Base-by-base conservation (phyloP, 1,284 basidiomycete species). In the Stereum hirsutum region DNA sequence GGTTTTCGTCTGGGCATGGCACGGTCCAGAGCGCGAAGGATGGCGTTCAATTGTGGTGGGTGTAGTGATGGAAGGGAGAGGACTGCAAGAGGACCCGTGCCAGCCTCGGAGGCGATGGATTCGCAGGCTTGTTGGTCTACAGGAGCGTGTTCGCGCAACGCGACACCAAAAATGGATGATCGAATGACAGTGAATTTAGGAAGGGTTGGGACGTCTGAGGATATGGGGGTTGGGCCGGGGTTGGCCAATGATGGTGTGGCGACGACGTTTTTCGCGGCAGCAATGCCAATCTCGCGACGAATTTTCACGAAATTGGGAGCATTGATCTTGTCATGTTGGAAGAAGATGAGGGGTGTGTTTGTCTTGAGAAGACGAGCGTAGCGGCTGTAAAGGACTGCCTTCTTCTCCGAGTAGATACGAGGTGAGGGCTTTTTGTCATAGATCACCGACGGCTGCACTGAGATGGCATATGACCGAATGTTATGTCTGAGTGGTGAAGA, bases 351-450 rank as follows among this genome's bases (percentile, higher is more conserved):
- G 27, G 85, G 82, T 5, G 74, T 67, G 60, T 70, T 74, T 41
- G 66, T 61, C 44, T 74, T 59, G 51, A 89, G 70, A 47, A 87
- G 73, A 49, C 66, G 68, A 44, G 71, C 69, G 69, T 88, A 89
- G 61, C 81, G 79, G 67, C 78, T 71, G 63, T 78, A 84, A 59
- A 87, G 81, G 61, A 75, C 78, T 1, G 78, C 70, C 60, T 89
- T 89, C 58, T 81, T 81, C 58, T 77, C 75, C 44, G 67, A 70
- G 57, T 83, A 89, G 47, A 72, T 65, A 39, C 85, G 83, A 2
- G 76, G 74, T 14, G 60, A 59, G 35, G 65, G 63, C 52, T 76
- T 80, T 14, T 73, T 61, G 5, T 70, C 66, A 42, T 75, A 72
- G 19, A 68, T 57, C 45, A 70, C 63, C 20, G 79, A 65, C 2